Base-by-base conservation (phyloP, 345 rosid genomes). In the Clarkia xantiana region DNA sequence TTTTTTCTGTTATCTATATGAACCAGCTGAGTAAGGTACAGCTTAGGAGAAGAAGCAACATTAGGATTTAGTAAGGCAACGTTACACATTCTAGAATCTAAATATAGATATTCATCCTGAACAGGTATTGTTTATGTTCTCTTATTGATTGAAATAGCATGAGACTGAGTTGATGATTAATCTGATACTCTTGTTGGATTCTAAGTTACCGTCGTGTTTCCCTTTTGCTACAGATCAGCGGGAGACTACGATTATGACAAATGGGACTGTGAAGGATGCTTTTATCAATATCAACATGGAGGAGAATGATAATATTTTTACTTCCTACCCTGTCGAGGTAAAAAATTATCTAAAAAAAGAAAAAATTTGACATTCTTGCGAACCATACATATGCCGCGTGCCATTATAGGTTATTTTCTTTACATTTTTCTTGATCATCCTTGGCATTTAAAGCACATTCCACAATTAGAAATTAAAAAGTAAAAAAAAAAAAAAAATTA, bases 271-370 rank as follows among this genome's bases (percentile, higher is more conserved):
- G 8, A 60, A 60, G 53, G 58, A 60, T 11, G 40, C 53, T 23
- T 52, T 52, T 53, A 25, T 52, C 10, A 36, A n/a, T 58, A 60
- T 52, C 47, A 57, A 60, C 44, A 60, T 46, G 52, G 64, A 60
- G 3, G 64, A 53, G 23, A 53, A 46, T 20, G 56, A 60, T 29
- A 46, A 46, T n/a, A 47, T 60, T 12, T 60, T 60, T 14, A 47
- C 46, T 19, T 60, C 64, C 46, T 53, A 54, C 45, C 56, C 53
- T 42, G 53, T 54, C 3, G 58, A 53, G 64, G 64, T 60, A 41
- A 51, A 14, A 45, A 10, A 45, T 45, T 39, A 36, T 4, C 29
- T 18, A 34, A 41, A 29, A 10, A 29, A 29, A 29, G 36, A 29
- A 29, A 29, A 29, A 5, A 5, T 10, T 5, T 29, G 36, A 29